These are phyloP conservation scores for Alternaria arborescens DNA, from an alignment of 2,329 filamentous ascomycete species.

Conservation along the genomic window DNA sequence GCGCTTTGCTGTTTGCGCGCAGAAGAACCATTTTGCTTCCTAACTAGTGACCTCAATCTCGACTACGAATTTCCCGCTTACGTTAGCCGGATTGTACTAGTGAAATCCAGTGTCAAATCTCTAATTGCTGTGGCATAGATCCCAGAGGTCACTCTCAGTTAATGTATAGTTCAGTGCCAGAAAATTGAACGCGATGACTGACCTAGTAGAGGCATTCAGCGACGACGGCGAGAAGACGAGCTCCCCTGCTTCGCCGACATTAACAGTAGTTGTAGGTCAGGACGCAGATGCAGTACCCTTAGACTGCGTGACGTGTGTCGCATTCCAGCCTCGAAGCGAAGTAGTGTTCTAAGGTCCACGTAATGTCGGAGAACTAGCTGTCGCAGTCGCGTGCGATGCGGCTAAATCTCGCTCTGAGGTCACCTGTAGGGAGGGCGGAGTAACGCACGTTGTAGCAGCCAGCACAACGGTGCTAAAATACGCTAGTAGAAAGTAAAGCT, in stretches of 20 bases:
- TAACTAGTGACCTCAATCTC: constrained; percentile 12
- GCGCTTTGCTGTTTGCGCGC: constrained; percentile 6
- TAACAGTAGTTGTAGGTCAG: constrained; percentile 11
- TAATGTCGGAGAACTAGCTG: background rate
- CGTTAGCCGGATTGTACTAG: constrained; percentile 14
- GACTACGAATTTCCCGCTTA: constrained; percentile 15
- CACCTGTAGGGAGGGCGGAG: too few relatives aligned
- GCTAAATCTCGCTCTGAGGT: background rate
- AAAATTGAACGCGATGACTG: constrained; percentile 22
- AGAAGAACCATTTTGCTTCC: constrained; percentile 26
- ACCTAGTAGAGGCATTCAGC: constrained; percentile 16
- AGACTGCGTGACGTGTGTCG: background rate
- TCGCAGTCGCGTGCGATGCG: background rate
- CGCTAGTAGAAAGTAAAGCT: too few relatives aligned
- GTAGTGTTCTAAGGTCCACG: background rate
- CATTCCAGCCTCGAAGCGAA: background rate
- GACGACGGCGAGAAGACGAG: constrained; percentile 16
- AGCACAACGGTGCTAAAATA: too few relatives aligned
- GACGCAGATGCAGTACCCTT: background rate
- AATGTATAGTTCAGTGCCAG: constrained; percentile 22
- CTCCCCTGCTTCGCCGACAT: constrained; percentile 18
- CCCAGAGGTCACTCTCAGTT: constrained; percentile 13
- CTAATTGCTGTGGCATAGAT: constrained; percentile 10
- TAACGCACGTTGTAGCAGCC: too few relatives aligned
- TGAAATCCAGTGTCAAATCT: constrained; percentile 3